These are phyloP conservation scores for Aspergillus calidoustus DNA, from an alignment of 2,329 filamentous ascomycete species.

Conservation along the genomic window DNA sequence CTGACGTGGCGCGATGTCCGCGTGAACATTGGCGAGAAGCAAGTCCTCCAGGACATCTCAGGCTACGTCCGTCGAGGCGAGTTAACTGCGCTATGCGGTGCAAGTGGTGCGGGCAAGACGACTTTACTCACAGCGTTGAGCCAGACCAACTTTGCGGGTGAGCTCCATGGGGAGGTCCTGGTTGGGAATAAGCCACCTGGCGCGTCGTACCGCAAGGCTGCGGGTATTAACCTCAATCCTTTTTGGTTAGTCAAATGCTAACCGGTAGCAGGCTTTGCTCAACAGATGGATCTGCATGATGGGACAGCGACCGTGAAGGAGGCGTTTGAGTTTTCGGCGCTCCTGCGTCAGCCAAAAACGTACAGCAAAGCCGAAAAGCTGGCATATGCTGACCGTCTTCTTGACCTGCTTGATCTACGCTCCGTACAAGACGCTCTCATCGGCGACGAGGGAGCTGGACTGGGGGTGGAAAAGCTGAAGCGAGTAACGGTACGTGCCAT, in stretches of 20 bases:
- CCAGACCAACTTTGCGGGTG: conserved; percentile 2
- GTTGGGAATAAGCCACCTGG: neutral
- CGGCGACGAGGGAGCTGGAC: conserved; percentile 4
- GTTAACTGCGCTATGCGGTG: conserved; percentile 8
- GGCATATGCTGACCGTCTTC: conserved; percentile 4
- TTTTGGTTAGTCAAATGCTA: neutral
- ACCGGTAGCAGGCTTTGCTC: neutral
- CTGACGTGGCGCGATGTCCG: neutral
- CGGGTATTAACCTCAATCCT: neutral
- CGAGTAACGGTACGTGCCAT: conserved; percentile 1
- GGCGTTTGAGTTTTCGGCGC: conserved; percentile 9
- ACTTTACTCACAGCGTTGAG: conserved; percentile 2
- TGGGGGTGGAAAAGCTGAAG: conserved; percentile 6
- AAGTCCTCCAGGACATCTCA: conserved; percentile 1
- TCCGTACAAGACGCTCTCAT: conserved; percentile 3
- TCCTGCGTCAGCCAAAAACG: neutral
- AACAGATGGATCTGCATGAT: conserved; percentile 11
- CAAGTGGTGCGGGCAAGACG: conserved; percentile 11
- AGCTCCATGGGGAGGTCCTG: neutral
- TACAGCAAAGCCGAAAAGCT: conserved; percentile 1
- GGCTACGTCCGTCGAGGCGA: conserved; percentile 7
- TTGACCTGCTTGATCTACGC: conserved; percentile 3
- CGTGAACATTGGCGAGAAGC: neutral
- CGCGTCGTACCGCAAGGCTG: neutral
- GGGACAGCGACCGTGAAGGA: conserved; percentile 6